phyloP scores from a whole-genome alignment of 2,329 filamentous ascomycete genomes.

The Fulvia fulva region DNA sequence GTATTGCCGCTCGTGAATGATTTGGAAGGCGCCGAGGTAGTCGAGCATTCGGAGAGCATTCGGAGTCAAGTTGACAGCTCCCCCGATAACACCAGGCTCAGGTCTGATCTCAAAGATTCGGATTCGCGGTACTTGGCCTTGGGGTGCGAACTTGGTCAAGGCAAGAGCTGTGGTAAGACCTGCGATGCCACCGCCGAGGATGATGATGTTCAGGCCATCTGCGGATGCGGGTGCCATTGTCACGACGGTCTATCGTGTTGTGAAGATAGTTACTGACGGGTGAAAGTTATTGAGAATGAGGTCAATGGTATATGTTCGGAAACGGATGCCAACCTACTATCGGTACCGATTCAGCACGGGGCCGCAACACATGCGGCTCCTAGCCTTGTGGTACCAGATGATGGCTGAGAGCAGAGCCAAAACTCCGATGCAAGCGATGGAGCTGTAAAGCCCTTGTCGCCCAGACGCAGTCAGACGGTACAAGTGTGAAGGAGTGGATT shows the following conservation, averaged over 20 bases:
- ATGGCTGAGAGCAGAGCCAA: neutral
- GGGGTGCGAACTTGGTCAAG: conserved; percentile 42
- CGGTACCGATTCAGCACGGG: neutral
- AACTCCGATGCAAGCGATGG: neutral
- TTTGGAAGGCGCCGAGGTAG: conserved; percentile 33
- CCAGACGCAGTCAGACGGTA: neutral
- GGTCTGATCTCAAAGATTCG: conserved; percentile 49
- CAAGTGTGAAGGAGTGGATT: neutral
- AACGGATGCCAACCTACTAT: neutral
- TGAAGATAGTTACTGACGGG: too few species aligned
- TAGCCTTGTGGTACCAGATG: neutral
- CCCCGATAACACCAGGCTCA: conserved; percentile 43
- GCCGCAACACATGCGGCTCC: conserved; percentile 2
- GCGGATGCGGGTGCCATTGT: conserved; percentile 29
- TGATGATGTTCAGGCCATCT: conserved; percentile 40
- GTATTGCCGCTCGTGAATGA: conserved; percentile 39
- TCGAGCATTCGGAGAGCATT: conserved; percentile 42
- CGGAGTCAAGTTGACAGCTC: conserved; percentile 48
- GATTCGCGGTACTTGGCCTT: conserved; percentile 36
- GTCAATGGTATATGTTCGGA: neutral
- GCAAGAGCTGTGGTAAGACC: conserved; percentile 50
- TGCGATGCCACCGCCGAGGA: conserved; percentile 51
- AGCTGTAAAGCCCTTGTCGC: neutral
- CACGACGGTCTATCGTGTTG: too few species aligned
- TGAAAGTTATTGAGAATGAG: neutral